Evolutionary conservation across 345 rosid species (phyloP), one percentile per base, ranked within the genome.

Genomic region (Turnera subulata): DNA sequence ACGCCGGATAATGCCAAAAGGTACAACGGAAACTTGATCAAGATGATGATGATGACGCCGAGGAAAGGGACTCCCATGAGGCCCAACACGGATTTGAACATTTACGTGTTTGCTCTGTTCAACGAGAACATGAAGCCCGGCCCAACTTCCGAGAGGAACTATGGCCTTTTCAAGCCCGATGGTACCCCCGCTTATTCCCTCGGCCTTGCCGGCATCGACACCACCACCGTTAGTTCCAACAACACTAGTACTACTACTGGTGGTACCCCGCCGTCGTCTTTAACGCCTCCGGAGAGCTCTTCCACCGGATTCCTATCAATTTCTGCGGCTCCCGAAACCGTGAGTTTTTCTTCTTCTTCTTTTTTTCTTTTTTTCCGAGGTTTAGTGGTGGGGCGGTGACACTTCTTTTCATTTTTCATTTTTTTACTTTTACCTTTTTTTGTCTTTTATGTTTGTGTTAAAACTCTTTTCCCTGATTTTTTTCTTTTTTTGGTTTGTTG

Each of bases 81-180:
- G 12, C 99, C 99, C 0, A 68, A 58, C 13, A 73, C 61, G 4
- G 92, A 88, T 60, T 61, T 90, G 42, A 69, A 45, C 53, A 77
- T 90, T 21, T 94, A 84, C 42, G 78, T 90, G 38, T 90, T 93
- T 38, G 97, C 99, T 19, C 55, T 93, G 56, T 93, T 93, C 50
- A 93, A 93, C 23, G 99, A 93, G 82, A 88, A 93, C 55, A 56
- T 87, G 99, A 93, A 93, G 75, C 85, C 96, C 0, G 96, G 99
- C 13, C 97, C 94, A 1, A 78, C 94, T 0, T 93, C 99, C 0
- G 99, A 92, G 85, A 82, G 96, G 80, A 92, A 92, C 32, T 92
- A 93, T 38, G 99, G 96, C 29, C 63, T 94, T 57, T 94, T 94
- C 59, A 87, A 85, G 75, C 97, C 97, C 1, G 99, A 94, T 21